These are phyloP conservation scores for Dinochytrium kinnereticum DNA, from an alignment of 371 early-diverging fungal genomes.

Conservation along the genomic window DNA sequence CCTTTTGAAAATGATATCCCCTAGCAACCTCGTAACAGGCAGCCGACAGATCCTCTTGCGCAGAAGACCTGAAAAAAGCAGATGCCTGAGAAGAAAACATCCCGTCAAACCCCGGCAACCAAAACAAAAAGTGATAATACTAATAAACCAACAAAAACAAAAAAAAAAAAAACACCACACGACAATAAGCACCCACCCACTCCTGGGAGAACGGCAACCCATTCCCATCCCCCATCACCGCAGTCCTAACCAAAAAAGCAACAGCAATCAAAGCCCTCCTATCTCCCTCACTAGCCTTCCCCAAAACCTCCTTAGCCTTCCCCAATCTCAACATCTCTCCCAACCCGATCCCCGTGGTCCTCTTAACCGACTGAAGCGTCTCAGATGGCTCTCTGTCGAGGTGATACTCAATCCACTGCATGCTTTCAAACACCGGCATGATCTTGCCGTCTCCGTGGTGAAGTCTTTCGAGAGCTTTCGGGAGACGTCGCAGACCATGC, in stretches of 20 bases:
- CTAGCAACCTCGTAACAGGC: not conserved
- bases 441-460: not conserved
- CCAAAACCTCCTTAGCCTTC: not conserved
- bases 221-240: too few species aligned
- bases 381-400: not conserved
- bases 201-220: too few species aligned
- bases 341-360: not conserved
- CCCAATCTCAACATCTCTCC: not conserved
- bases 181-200: too few species aligned
- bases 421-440: not conserved
- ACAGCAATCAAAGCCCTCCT: too few species aligned
- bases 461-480: not conserved
- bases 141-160: too few species aligned
- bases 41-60: not conserved
- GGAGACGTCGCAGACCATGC: not conserved
- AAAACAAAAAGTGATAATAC: too few species aligned
- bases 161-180: too few species aligned
- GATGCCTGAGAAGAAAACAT: not conserved
- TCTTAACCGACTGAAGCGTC: not conserved
- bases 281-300: too few species aligned
- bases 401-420: not conserved
- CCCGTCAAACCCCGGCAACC: not conserved
- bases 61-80: not conserved
- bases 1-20: not conserved
- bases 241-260: too few species aligned